Evolutionary conservation across 1,139 yeast species (phyloP), one percentile per base, ranked within the genome.

Genomic region (Debaryomyces subglobosus): DNA sequence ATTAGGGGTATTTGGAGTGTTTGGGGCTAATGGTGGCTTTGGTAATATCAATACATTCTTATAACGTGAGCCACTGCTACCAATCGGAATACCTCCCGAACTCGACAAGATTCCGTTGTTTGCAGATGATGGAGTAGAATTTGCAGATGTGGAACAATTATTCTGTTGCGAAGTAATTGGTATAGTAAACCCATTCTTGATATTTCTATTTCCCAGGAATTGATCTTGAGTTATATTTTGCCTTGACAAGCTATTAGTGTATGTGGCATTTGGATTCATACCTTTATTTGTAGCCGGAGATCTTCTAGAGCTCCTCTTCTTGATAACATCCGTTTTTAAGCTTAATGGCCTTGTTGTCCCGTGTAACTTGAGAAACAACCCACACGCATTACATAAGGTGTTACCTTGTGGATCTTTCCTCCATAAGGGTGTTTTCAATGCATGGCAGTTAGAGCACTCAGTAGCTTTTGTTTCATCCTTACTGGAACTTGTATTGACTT

Each of bases 361-460:
- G 55, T 81, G 86, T 25, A 81, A 63, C 54, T 81, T 81, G 48
- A 76, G 69, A 56, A 81, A 81, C 34, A 81, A 64, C 0, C 86
- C 86, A 65, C 86, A 81, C 0, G 86, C 86, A 57, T 81, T 81
- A 60, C 86, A 81, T 12, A 81, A 65, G 1, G 85, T 79, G 51
- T 81, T 77, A 0, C 86, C 86, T 37, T 64, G 69, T 2, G 83
- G 75, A 56, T 81, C 84, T 55, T 80, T 76, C 43, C 86, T 66
- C 86, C 86, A 81, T 24, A 81, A 64, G 0, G 86, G 86, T 0
- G 86, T 81, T 45, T 79, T 81, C 18, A 73, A 62, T 2, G 86
- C 81, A 44, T 78, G 77, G 60, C 86, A 81, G 58, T 81, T 81
- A 47, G 67, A 69, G 57, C 84, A 79, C 36, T 43, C 50, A 15